Conservation (phyloP, 2,329 filamentous ascomycete genomes). For the Trichoderma sp. region DNA sequence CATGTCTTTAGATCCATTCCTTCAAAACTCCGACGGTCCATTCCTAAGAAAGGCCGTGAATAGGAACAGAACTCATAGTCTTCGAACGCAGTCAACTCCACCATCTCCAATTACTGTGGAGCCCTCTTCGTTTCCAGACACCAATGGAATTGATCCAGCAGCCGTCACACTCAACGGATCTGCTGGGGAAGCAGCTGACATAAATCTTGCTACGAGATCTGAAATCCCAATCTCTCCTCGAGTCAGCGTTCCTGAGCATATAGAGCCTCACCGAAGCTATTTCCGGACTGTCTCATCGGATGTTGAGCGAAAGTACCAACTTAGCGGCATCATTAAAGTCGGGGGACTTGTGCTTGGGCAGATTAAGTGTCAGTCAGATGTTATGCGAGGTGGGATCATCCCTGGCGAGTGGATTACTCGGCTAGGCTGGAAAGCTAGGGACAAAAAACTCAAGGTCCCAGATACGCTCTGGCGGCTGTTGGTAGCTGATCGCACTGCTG, state of each 20-base stretch:
- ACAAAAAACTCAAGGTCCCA: not conserved
- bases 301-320: slow-evolving; percentile 10
- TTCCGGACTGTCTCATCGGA: not conserved
- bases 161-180: not conserved
- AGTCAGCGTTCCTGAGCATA: not conserved
- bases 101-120: not conserved
- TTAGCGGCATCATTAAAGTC: not conserved
- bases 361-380: slow-evolving; percentile 1
- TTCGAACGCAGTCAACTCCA: not conserved
- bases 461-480: slow-evolving; percentile 9
- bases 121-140: not conserved
- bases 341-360: not conserved
- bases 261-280: not conserved
- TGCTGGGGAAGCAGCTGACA: not conserved
- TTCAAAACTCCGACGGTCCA: not conserved
- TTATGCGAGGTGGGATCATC: slow-evolving; percentile 14
- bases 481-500: slow-evolving; percentile 4
- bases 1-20: slow-evolving; percentile 8
- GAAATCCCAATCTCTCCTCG: not conserved
- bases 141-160: not conserved
- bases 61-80: not conserved
- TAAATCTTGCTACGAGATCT: not conserved
- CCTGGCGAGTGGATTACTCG: slow-evolving; percentile 5
- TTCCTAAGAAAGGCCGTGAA: not conserved
- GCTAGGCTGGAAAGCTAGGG: not conserved